phyloP scores from a whole-genome alignment of 495 filamentous ascomycete genomes.

The Hypoxylon intermedium region DNA sequence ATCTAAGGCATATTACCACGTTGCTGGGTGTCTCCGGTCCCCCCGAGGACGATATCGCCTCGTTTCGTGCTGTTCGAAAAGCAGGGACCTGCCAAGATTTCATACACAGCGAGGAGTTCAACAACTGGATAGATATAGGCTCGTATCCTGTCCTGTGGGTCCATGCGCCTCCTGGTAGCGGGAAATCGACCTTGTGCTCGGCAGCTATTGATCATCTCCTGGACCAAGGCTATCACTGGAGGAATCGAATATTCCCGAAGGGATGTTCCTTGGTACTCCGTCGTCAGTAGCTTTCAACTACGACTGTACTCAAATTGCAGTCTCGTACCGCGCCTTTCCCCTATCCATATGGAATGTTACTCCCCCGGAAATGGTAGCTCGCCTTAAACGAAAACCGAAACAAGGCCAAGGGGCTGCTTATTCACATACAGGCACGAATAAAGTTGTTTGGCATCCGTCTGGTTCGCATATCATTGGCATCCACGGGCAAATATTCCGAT shows the following conservation, averaged over 20 bases:
- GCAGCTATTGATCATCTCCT: conserved; percentile 34
- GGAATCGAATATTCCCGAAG: background rate
- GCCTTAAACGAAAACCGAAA: background rate
- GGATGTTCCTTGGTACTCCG: background rate
- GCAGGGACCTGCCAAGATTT: conserved; percentile 27
- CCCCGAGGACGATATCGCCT: conserved; percentile 21
- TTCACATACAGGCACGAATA: background rate
- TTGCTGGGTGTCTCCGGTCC: background rate
- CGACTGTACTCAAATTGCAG: background rate
- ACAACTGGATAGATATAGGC: conserved; percentile 18
- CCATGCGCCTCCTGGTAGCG: conserved; percentile 25
- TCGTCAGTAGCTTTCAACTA: background rate
- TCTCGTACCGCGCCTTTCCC: background rate
- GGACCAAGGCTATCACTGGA: background rate
- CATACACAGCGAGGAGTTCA: conserved; percentile 14
- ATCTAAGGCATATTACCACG: conserved; percentile 10
- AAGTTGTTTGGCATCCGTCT: background rate
- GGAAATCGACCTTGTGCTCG: conserved; percentile 37
- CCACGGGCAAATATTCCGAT: background rate
- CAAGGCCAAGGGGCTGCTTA: background rate
- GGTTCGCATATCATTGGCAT: background rate
- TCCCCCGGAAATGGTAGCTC: background rate
- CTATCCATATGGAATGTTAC: background rate
- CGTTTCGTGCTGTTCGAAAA: conserved; percentile 1
- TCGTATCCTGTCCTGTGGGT: conserved; percentile 29